phyloP scores from a whole-genome alignment of 345 rosid genomes.

The Aegle marmelos region DNA sequence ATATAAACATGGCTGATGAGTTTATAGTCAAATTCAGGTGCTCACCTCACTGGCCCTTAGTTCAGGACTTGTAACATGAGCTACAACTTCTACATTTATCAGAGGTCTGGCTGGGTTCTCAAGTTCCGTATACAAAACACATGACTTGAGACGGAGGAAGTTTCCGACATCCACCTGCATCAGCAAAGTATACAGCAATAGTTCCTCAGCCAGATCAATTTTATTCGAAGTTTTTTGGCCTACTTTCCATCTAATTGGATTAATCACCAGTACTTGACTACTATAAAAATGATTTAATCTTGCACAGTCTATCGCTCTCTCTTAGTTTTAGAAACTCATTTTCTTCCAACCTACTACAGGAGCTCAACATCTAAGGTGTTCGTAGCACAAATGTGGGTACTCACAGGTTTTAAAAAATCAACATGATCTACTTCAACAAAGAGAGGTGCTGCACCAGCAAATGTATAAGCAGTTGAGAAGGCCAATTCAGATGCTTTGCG shows the following conservation, averaged over 20 bases:
- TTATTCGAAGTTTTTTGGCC: neutral
- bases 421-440: conserved; percentile 87
- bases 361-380: neutral
- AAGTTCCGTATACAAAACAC: conserved; percentile 69
- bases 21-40: neutral
- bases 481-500: conserved; percentile 84
- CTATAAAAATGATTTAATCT: no score
- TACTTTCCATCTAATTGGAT: neutral
- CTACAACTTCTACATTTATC: conserved; percentile 75
- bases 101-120: conserved; percentile 50
- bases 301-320: no score
- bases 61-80: conserved; percentile 80
- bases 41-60: conserved; percentile 72
- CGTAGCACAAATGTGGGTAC: conserved; percentile 19
- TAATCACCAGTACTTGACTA: neutral
- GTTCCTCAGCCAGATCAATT: neutral
- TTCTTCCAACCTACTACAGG: neutral
- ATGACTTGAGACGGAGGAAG: conserved; percentile 83
- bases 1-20: neutral
- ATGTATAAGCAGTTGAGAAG: conserved; percentile 76
- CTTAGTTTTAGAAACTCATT: neutral
- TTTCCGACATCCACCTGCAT: conserved; percentile 82
- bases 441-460: conserved; percentile 76
- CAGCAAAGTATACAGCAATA: neutral
- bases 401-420: conserved; percentile 81